A percentile compares a stretch with the other conserved stretches of the same genome.
Evolutionary conservation across 1,284 basidiomycete genomes (phyloP).

Genomic region (Fereydounia khargensis): DNA sequence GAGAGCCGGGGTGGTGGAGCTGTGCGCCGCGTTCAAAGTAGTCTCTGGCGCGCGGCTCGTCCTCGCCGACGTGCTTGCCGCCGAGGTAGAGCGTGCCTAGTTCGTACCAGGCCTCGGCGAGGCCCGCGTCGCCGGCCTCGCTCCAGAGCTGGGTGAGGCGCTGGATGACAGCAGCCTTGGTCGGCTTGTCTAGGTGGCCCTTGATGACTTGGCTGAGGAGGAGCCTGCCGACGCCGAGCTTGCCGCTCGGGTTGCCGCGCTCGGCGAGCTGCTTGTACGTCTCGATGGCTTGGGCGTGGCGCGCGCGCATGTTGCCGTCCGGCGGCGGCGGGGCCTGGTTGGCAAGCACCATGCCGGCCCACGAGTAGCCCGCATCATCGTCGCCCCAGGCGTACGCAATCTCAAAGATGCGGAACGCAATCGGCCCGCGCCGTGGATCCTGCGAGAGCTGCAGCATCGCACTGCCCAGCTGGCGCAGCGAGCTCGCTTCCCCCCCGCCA

Average conservation of each 20-base stretch:
- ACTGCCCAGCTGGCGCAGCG: slow-evolving; percentile 18
- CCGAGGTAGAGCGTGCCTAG: slow-evolving; percentile 29
- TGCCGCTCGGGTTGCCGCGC: slow-evolving; percentile 33
- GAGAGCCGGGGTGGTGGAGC: slow-evolving; percentile 18
- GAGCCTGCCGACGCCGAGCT: slow-evolving; percentile 34
- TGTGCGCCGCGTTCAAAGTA: slow-evolving; percentile 37
- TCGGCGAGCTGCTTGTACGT: slow-evolving; percentile 34
- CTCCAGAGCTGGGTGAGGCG: slow-evolving; percentile 30
- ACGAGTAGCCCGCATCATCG: slow-evolving; percentile 43
- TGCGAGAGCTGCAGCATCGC: slow-evolving; percentile 12
- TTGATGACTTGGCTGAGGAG: slow-evolving; percentile 24
- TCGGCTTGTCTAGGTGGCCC: slow-evolving; percentile 11
- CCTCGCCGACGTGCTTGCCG: slow-evolving; percentile 17
- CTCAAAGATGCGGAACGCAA: slow-evolving; percentile 24
- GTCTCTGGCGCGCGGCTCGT: slow-evolving; percentile 11
- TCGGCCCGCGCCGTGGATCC: slow-evolving; percentile 30
- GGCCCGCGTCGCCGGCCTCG: slow-evolving; percentile 34
- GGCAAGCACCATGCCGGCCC: slow-evolving; percentile 45
- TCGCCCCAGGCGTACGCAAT: slow-evolving; percentile 20
- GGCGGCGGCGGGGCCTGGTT: slow-evolving; percentile 23
- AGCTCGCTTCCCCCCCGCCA: slow-evolving; percentile 3
- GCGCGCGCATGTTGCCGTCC: slow-evolving; percentile 5
- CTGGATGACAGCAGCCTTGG: slow-evolving; percentile 14
- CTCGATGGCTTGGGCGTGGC: slow-evolving; percentile 21
- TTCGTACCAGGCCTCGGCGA: slow-evolving; percentile 48